phyloP scores from a whole-genome alignment of 768 basidiomycete species.

The Polyporus arcularius region DNA sequence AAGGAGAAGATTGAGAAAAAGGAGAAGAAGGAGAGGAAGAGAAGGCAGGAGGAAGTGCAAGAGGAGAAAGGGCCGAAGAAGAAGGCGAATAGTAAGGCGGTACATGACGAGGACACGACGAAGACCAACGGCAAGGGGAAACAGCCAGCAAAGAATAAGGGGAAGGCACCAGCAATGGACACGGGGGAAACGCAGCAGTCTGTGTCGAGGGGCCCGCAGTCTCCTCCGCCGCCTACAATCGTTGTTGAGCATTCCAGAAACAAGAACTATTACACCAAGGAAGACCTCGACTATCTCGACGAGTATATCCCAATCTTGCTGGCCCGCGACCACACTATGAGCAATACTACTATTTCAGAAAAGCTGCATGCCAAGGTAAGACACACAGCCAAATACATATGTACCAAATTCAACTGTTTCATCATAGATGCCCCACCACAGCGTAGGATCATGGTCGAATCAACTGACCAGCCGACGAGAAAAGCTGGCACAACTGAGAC shows the following conservation, averaged over 20 bases:
- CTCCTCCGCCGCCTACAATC: conserved; percentile 18
- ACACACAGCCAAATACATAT: neutral
- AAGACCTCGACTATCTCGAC: conserved; percentile 51
- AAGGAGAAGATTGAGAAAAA: neutral
- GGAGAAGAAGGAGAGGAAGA: neutral
- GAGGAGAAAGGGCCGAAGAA: neutral
- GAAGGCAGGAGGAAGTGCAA: neutral
- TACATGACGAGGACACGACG: neutral
- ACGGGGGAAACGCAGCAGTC: neutral
- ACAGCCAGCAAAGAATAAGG: neutral
- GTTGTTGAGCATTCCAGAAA: conserved; percentile 2
- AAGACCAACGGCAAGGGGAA: neutral
- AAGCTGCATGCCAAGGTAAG: conserved; percentile 50
- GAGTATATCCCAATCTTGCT: conserved; percentile 48
- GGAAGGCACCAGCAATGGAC: neutral
- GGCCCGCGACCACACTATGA: conserved; percentile 47
- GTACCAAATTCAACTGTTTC: no score
- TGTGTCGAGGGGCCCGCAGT: neutral
- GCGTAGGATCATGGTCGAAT: conserved; percentile 49
- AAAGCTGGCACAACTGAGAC: conserved; percentile 48
- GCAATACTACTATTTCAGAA: conserved; percentile 37
- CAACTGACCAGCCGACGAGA: conserved; percentile 37
- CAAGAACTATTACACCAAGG: conserved; percentile 43
- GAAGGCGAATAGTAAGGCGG: neutral
- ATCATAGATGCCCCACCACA: conserved; percentile 64